These are phyloP conservation scores for Populus pruinosa DNA, from an alignment of 345 rosid species.

Conservation along the genomic window DNA sequence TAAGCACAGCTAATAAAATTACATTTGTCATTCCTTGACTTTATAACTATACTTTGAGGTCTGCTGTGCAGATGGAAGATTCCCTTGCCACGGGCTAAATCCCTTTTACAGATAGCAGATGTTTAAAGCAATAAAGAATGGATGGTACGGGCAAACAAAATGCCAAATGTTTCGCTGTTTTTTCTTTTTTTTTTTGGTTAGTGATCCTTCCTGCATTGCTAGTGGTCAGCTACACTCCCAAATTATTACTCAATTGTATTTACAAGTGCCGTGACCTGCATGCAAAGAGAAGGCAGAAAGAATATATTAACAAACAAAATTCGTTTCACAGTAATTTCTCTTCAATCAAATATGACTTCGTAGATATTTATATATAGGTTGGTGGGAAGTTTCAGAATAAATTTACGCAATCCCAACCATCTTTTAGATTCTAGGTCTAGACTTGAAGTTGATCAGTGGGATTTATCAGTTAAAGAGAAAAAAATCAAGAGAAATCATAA, in stretches of 20 bases:
- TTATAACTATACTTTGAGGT: neutral
- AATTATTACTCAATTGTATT: slow-evolving; percentile 8
- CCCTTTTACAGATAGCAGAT: neutral
- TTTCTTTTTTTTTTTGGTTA: no score
- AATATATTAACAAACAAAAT: neutral
- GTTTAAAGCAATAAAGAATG: no score
- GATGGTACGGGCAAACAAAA: no score
- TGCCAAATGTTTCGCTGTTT: no score
- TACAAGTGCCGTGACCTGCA: slow-evolving; percentile 34
- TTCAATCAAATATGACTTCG: neutral
- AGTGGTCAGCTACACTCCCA: no score
- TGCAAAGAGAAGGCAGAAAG: neutral
- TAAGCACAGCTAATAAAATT: neutral
- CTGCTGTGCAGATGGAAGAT: neutral
- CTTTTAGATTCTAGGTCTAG: neutral
- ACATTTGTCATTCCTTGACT: neutral
- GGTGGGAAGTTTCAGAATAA: no score
- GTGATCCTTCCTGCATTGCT: no score
- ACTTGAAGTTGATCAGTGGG: neutral
- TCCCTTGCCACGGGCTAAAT: neutral
- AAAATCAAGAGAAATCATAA: no score
- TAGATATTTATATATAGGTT: no score
- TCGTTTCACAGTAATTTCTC: neutral
- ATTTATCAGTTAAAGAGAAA: no score
- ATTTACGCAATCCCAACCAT: no score